Base-by-base conservation (phyloP, 2,329 filamentous ascomycete species). In the Colletotrichum sidae region DNA sequence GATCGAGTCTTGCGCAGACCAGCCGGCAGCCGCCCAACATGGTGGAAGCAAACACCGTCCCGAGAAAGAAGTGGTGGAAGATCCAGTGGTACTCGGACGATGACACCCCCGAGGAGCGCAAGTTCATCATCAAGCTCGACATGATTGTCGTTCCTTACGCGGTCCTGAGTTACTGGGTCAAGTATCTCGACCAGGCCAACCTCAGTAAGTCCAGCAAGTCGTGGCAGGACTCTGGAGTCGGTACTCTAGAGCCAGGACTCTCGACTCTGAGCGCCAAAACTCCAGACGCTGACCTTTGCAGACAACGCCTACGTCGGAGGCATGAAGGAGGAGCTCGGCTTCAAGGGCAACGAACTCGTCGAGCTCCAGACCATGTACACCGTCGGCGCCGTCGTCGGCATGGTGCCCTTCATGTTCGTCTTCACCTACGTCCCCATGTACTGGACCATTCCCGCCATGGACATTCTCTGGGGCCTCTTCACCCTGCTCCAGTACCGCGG, bases 381-480 rank as follows among this genome's bases (percentile, higher is more conserved):
- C 6, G 60, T 72, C 13, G 71, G 72, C 15, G 67, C 69, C 8
- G 52, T 71, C 5, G 64, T 75, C 13, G 72, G 72, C 34, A 58
- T 55, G 75, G 72, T 55, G 73, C 77, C 55, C 69, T 77, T 67
- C 63, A 76, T n/a, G 57, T 77, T 33, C 74, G 70, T 25, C 67
- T 72, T 7, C 51, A 73, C 4, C 68, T 75, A 11, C 73, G 72
- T 33, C 72, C 75, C 4, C 41, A 72, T 25, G 72, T 72, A 57
- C 72, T 77, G 47, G 75, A 11, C 59, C 25, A 33, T 75, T 68
- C 55, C 73, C 70, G 53, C 61, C 71, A 8, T 65, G 69, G 84
- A 88, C 58, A 67, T 87, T 2, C 72, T 77, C 2, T 88, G 86
- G 86, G 85, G 85, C 0, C 72, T 87, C 17, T 85, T 88, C 65